phyloP scores from a whole-genome alignment of 257 asterid species.

The Ligustrum vulgare region DNA sequence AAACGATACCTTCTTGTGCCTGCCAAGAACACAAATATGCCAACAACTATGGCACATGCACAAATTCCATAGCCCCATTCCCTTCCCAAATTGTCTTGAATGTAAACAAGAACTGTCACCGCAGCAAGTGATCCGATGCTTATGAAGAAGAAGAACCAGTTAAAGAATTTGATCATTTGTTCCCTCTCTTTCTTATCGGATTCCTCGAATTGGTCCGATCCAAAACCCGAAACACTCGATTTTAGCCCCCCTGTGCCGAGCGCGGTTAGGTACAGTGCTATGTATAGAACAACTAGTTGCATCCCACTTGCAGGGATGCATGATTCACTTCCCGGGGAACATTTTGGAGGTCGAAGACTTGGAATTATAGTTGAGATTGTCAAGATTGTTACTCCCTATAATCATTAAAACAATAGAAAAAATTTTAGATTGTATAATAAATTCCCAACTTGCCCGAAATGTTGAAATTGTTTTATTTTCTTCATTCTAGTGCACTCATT shows the following conservation, averaged over 20 bases:
- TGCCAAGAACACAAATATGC: conserved; percentile 48
- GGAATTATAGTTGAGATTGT: conserved; percentile 76
- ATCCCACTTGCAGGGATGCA: conserved; percentile 63
- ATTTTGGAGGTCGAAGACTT: conserved; percentile 68
- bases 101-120: conserved; percentile 72
- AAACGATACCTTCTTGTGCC: conserved; percentile 71
- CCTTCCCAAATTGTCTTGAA: conserved; percentile 77
- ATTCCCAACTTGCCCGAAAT: not conserved
- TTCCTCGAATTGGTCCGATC: conserved; percentile 87
- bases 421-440: not conserved
- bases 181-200: conserved; percentile 49
- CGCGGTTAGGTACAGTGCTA: conserved; percentile 73
- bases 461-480: not conserved
- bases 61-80: conserved; percentile 84
- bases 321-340: conserved; percentile 40
- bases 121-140: conserved; percentile 76
- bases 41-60: conserved; percentile 62
- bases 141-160: conserved; percentile 89
- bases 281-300: conserved; percentile 57
- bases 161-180: conserved; percentile 78
- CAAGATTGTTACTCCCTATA: conserved; percentile 70
- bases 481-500: not conserved
- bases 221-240: conserved; percentile 89
- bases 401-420: not conserved
- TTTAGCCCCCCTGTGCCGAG: conserved; percentile 87